These are phyloP conservation scores for Mycocentrospora acerina DNA, from an alignment of 2,329 filamentous ascomycete species.

Conservation along the genomic window DNA sequence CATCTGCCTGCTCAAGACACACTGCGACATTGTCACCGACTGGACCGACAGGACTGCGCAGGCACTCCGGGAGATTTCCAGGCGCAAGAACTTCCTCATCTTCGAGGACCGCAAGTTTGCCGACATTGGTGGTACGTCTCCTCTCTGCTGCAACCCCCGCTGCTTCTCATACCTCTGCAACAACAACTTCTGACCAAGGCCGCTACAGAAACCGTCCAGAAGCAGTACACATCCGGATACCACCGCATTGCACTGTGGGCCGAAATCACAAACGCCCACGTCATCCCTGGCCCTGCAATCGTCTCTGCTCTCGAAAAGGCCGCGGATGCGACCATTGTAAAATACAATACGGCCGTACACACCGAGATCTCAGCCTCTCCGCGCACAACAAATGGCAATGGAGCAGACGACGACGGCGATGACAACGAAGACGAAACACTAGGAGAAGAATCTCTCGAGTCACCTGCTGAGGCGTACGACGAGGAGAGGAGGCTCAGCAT, in stretches of 20 bases:
- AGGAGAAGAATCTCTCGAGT: conserved; percentile 27
- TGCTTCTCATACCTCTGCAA: conserved; percentile 1
- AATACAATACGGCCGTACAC: conserved; percentile 53
- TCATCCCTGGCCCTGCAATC: conserved; percentile 55
- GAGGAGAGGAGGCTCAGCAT: conserved; percentile 32
- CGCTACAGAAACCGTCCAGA: conserved; percentile 53
- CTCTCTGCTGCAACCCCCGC: conserved; percentile 3
- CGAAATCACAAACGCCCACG: conserved; percentile 55
- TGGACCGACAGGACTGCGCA: conserved; percentile 58
- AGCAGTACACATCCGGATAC: conserved; percentile 55
- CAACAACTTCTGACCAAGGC: conserved; percentile 9
- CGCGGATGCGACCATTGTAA: conserved; percentile 49
- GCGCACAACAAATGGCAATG: conserved; percentile 31
- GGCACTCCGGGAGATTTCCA: conserved; percentile 50
- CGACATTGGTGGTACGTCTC: conserved; percentile 55
- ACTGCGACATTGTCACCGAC: conserved; percentile 63
- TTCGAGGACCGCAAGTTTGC: conserved; percentile 60
- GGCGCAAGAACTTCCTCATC: conserved; percentile 53
- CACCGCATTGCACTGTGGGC: conserved; percentile 56
- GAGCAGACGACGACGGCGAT: conserved; percentile 27
- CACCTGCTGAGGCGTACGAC: conserved; percentile 36
- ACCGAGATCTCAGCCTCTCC: conserved; percentile 52
- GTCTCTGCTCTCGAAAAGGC: conserved; percentile 53
- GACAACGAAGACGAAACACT: conserved; percentile 46
- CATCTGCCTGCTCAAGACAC: conserved; percentile 62